Conservation (phyloP, 2,329 filamentous ascomycete species). For the Davidsoniella neocaledoniae region DNA sequence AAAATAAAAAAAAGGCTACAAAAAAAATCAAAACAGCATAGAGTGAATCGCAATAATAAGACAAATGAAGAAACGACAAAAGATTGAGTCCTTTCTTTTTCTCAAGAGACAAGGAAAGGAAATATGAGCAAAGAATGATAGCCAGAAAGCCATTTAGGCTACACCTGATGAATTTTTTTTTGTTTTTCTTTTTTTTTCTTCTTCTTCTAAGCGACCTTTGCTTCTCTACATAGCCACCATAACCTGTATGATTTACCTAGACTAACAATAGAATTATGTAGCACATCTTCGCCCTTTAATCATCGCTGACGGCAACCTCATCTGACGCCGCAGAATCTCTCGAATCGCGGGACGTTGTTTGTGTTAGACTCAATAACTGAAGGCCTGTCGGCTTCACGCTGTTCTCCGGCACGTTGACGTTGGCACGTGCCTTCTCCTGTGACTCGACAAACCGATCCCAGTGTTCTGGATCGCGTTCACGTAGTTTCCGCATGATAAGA, state of each 20-base stretch:
- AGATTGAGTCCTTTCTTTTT: too few species aligned
- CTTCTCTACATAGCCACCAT: too few species aligned
- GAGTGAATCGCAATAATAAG: neutral
- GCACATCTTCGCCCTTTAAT: neutral
- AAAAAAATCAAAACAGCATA: neutral
- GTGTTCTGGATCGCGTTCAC: slow-evolving; percentile 47
- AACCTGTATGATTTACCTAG: too few species aligned
- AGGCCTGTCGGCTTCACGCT: slow-evolving; percentile 15
- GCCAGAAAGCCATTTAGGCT: too few species aligned
- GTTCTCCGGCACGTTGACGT: slow-evolving; percentile 24
- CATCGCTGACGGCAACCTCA: slow-evolving; percentile 27
- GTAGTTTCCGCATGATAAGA: slow-evolving; percentile 30
- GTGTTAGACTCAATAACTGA: slow-evolving; percentile 2
- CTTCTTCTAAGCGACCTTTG: too few species aligned
- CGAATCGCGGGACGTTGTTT: slow-evolving; percentile 2
- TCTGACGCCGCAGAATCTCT: slow-evolving; percentile 15
- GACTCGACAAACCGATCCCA: slow-evolving; percentile 46
- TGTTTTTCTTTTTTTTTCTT: too few species aligned
- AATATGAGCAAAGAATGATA: too few species aligned
- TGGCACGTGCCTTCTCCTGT: slow-evolving; percentile 41
- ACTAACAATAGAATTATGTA: too few species aligned
- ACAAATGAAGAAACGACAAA: neutral
- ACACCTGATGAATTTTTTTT: too few species aligned
- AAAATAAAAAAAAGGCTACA: neutral
- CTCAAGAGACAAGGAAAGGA: too few species aligned